Base-by-base conservation (phyloP, 164 flowering plant genomes). In the Vitis rotundifolia region DNA sequence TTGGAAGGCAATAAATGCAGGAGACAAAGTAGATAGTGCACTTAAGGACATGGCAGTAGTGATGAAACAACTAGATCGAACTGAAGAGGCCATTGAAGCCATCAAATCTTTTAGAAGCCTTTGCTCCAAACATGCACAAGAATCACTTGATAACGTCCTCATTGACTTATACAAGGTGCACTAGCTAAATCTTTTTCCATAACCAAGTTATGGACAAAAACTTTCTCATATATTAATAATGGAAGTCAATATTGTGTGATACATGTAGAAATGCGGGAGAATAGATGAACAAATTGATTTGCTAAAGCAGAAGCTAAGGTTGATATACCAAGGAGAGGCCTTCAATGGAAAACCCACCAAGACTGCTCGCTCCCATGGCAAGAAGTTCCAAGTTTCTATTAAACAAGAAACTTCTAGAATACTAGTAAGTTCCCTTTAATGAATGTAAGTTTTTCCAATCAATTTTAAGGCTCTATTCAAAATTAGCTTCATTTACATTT, bases 301-400 rank as follows among this genome's bases (percentile, higher is more conserved):
- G 64, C 64, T 79, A 47, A 73, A 75, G 69, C 77, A 76, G 66
- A 79, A 77, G 75, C 78, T 79, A 4, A 70, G 72, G 53, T 7
- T 73, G 71, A 79, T 79, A 29, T 73, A 79, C 59, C 60, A 70
- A 60, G 82, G 82, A 18, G 75, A 63, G 67, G 80, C 80, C 3
- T 79, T 79, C 70, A 77, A 77, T 61, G 82, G 82, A 47, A 79
- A 71, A 44, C 75, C 75, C 9, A 79, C 82, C 8, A 76, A 77
- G 65, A 79, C 80, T 12, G 82, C 82, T 0, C 61, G 82, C 2
- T 79, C 82, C 37, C 82, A 79, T 64, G 83, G 83, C 48, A 80
- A 80, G 73, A 80, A 80, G 63, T 77, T 77, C 62, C 83, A 80
- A 49, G 80, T 80, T 22, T 74, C 83, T 28, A 49, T 80, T 60